These are phyloP conservation scores for Zopfochytrium polystomum DNA, from an alignment of 371 early-diverging fungal genomes.

Conservation along the genomic window DNA sequence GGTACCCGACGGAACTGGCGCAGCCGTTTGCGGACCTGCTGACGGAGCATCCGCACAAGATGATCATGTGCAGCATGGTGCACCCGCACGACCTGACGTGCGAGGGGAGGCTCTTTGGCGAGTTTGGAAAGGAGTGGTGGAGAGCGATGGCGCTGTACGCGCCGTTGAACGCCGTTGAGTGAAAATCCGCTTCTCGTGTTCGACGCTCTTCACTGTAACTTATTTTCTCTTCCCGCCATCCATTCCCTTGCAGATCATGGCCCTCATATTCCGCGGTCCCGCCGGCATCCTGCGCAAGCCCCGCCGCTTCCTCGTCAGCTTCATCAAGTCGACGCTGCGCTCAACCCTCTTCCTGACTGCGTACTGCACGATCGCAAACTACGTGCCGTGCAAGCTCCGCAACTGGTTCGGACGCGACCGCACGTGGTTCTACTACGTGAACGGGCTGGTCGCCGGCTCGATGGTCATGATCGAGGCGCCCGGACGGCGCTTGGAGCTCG, in stretches of 20 bases:
- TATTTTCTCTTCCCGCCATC: neutral
- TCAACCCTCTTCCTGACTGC: slow-evolving; percentile 69
- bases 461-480: slow-evolving; percentile 72
- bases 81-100: slow-evolving; percentile 67
- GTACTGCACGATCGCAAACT: slow-evolving; percentile 63
- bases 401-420: neutral
- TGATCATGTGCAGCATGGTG: slow-evolving; percentile 67
- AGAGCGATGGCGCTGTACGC: slow-evolving; percentile 57
- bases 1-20: slow-evolving; percentile 12
- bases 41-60: slow-evolving; percentile 57
- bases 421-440: slow-evolving; percentile 51
- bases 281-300: slow-evolving; percentile 48
- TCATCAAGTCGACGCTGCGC: slow-evolving; percentile 59
- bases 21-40: slow-evolving; percentile 19
- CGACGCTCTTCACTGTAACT: neutral
- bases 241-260: slow-evolving; percentile 45
- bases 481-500: slow-evolving; percentile 75
- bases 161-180: slow-evolving; percentile 64
- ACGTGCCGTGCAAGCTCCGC: slow-evolving; percentile 13
- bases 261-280: slow-evolving; percentile 50
- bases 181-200: neutral
- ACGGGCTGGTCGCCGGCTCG: slow-evolving; percentile 67
- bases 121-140: slow-evolving; percentile 49
- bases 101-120: slow-evolving; percentile 28
- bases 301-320: slow-evolving; percentile 18